Evolutionary conservation across 495 filamentous ascomycete genomes (phyloP).

Genomic region (Neurospora sp.): DNA sequence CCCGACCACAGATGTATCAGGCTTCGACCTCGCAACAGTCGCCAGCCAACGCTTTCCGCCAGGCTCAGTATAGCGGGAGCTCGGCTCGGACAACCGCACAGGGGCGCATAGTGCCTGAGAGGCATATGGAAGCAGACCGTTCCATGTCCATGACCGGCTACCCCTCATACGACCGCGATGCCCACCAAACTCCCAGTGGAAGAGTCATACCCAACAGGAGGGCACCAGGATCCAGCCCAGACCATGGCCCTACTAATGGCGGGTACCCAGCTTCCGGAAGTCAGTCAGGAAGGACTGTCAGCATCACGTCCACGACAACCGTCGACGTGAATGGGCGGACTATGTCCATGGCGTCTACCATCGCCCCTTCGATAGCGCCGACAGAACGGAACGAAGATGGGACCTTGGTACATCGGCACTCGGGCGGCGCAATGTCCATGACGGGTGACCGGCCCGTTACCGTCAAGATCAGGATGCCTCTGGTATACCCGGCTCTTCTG

Average conservation of each 20-base stretch:
- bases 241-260: conserved; percentile 6
- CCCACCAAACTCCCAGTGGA: conserved; percentile 82
- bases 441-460: conserved; percentile 40
- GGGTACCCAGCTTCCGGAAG: conserved; percentile 25
- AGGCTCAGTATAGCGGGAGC: conserved; percentile 53
- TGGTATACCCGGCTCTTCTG: conserved; percentile 88
- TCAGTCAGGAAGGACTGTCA: conserved; percentile 36
- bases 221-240: conserved; percentile 24
- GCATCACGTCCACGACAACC: conserved; percentile 37
- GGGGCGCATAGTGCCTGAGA: conserved; percentile 81
- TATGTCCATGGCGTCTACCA: conserved; percentile 80
- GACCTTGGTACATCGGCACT: conserved; percentile 34
- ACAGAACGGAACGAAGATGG: conserved; percentile 26
- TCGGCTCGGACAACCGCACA: conserved; percentile 75
- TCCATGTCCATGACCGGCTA: conserved; percentile 94
- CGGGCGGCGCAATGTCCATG: conserved; percentile 33
- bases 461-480: conserved; percentile 50
- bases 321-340: conserved; percentile 38
- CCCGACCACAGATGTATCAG: conserved; percentile 55
- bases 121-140: conserved; percentile 64
- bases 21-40: conserved; percentile 55
- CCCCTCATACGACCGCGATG: conserved; percentile 58
- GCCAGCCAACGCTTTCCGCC: conserved; percentile 63
- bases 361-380: conserved; percentile 31
- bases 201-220: conserved; percentile 65